phyloP scores from a whole-genome alignment of 345 rosid species.

The Microcos paniculata region DNA sequence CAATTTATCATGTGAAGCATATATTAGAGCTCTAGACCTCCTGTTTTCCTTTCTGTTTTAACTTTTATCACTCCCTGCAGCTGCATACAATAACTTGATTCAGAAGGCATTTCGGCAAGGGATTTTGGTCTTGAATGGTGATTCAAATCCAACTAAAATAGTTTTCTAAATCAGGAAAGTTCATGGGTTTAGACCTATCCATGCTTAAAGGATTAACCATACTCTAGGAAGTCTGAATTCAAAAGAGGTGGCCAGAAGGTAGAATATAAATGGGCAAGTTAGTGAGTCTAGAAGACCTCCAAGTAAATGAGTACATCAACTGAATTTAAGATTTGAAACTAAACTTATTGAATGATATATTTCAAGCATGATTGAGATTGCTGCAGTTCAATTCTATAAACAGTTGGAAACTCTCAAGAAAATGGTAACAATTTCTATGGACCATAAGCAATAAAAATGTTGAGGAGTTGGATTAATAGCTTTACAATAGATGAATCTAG shows the following conservation, averaged over 20 bases:
- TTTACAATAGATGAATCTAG: constrained; percentile 10
- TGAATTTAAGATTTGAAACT: neutral
- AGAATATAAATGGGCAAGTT: no score
- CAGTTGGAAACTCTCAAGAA: neutral
- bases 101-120: neutral
- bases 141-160: neutral
- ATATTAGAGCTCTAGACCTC: neutral
- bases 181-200: neutral
- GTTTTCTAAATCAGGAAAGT: neutral
- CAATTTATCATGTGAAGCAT: neutral
- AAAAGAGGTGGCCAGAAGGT: no score
- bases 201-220: neutral
- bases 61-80: neutral
- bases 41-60: neutral
- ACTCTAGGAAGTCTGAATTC: no score
- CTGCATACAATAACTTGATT: neutral
- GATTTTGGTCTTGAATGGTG: neutral
- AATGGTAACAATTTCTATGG: neutral
- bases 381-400: neutral
- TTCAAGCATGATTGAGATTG: neutral
- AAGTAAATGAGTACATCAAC: neutral
- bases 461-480: neutral
- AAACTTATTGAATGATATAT: neutral
- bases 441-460: neutral
- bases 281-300: neutral